phyloP scores from a whole-genome alignment of 495 filamentous ascomycete species.

The Lasiosphaeria hispida region DNA sequence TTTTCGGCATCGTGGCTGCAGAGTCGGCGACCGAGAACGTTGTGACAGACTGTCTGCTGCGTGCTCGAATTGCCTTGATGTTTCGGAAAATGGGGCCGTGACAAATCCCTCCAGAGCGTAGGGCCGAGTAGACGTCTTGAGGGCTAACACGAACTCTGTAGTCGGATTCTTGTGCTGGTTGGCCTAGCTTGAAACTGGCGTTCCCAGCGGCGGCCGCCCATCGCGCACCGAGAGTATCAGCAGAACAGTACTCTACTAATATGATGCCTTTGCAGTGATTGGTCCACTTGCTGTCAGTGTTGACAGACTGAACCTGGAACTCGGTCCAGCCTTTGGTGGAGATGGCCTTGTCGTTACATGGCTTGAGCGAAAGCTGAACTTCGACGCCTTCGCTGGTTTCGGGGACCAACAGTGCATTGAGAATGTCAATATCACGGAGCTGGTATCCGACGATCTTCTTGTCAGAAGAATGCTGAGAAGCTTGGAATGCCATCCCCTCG shows the following conservation, averaged over 20 bases:
- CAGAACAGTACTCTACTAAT: constrained; percentile 20
- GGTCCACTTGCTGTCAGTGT: constrained; percentile 40
- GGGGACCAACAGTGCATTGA: constrained; percentile 40
- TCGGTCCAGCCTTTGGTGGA: constrained; percentile 37
- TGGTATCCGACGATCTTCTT: constrained; percentile 24
- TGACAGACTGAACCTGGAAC: constrained; percentile 44
- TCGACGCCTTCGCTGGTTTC: constrained; percentile 40
- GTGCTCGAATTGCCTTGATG: constrained; percentile 28
- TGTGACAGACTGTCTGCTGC: constrained; percentile 23
- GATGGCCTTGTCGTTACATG: constrained; percentile 38
- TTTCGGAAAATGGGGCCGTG: constrained; percentile 40
- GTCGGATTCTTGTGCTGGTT: constrained; percentile 13
- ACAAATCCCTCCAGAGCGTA: constrained; percentile 32
- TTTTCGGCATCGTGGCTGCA: constrained; percentile 38
- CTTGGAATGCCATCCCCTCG: constrained; percentile 38
- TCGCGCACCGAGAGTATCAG: neutral
- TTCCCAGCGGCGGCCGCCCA: constrained; percentile 3
- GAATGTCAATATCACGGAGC: constrained; percentile 43
- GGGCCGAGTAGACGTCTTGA: constrained; percentile 27
- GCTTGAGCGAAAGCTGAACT: constrained; percentile 40
- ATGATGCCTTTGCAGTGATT: constrained; percentile 36
- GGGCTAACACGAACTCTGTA: constrained; percentile 24
- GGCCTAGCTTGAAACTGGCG: constrained; percentile 2
- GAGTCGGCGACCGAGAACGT: constrained; percentile 39
- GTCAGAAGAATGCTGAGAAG: neutral